Conservation (phyloP, 139 green algal species). For the Desmodesmus armatus region DNA sequence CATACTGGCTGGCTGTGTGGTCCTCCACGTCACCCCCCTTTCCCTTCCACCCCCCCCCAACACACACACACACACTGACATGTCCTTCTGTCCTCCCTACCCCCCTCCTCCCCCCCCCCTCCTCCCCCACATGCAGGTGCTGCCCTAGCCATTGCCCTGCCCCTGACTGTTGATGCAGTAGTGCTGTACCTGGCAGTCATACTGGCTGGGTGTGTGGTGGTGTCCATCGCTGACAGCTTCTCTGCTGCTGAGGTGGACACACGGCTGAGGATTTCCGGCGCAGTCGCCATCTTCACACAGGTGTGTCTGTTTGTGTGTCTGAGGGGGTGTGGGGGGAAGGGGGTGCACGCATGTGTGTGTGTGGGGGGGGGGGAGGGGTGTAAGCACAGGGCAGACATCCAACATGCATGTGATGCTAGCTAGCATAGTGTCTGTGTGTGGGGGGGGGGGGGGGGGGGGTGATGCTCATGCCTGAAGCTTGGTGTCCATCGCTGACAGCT, state of each 20-base stretch:
- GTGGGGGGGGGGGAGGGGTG: neutral
- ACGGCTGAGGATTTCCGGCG: conserved; percentile 75
- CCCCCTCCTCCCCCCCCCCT: too few relatives aligned
- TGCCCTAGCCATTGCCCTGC: conserved; percentile 84
- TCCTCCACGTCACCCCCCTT: too few relatives aligned
- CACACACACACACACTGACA: too few relatives aligned
- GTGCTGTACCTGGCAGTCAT: conserved; percentile 88
- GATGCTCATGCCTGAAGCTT: too few relatives aligned
- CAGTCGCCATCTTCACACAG: conserved; percentile 88
- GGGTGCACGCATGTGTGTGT: neutral
- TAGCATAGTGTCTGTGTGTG: too few relatives aligned
- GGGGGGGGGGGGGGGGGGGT: too few relatives aligned
- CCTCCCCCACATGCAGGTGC: conserved; percentile 78
- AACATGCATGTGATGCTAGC: neutral
- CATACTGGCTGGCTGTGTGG: conserved; percentile 83
- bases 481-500: conserved; percentile 92
- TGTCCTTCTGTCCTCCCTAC: too few relatives aligned
- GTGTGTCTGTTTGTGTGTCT: conserved; percentile 28
- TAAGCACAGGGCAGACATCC: neutral
- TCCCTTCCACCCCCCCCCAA: too few relatives aligned
- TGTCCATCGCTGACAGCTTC: conserved; percentile 94
- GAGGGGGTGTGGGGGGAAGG: neutral
- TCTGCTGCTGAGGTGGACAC: conserved; percentile 74
- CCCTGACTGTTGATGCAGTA: conserved; percentile 79
- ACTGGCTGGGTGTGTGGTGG: conserved; percentile 80